These are phyloP conservation scores for Colletotrichum cereale DNA, from an alignment of 2,329 filamentous ascomycete genomes.

Conservation along the genomic window DNA sequence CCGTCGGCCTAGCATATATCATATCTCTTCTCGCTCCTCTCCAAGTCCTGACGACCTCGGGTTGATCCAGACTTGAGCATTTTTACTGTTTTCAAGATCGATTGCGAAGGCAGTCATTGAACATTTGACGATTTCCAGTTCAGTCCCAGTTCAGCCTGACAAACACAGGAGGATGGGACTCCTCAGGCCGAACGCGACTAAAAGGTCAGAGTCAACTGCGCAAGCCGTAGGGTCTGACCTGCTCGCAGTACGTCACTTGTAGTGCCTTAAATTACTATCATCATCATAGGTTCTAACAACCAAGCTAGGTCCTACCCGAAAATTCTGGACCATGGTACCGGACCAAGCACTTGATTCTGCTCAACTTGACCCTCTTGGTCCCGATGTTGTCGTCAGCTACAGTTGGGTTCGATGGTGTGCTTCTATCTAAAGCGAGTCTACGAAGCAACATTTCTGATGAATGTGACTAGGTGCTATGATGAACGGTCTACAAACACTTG, in stretches of 20 bases:
- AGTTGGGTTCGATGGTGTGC: slow-evolving; percentile 54
- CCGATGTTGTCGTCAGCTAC: slow-evolving; percentile 57
- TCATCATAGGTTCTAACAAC: slow-evolving; percentile 11
- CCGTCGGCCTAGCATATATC: slow-evolving; percentile 14
- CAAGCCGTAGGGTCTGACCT: slow-evolving; percentile 34
- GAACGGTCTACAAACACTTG: slow-evolving; percentile 55
- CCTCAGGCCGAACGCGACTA: slow-evolving; percentile 16
- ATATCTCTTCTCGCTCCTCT: slow-evolving; percentile 9
- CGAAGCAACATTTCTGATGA: background rate
- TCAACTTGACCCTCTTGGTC: slow-evolving; percentile 59
- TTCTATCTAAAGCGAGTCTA: background rate
- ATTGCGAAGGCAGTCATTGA: slow-evolving; percentile 13
- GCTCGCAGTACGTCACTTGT: slow-evolving; percentile 19
- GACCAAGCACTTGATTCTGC: slow-evolving; percentile 54
- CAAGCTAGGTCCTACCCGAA: slow-evolving; percentile 53
- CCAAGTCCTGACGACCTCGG: background rate
- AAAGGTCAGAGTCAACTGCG: slow-evolving; percentile 19
- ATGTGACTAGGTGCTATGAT: slow-evolving; percentile 49
- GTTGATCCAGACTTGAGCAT: slow-evolving; percentile 16
- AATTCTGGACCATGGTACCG: slow-evolving; percentile 57
- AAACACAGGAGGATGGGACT: slow-evolving; percentile 26
- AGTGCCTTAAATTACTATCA: background rate
- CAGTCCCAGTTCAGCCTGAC: slow-evolving; percentile 23
- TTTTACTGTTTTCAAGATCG: slow-evolving; percentile 17
- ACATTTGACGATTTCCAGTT: slow-evolving; percentile 2